Evolutionary conservation across 768 basidiomycete species (phyloP).

Genomic region (Boletus reticuloceps): DNA sequence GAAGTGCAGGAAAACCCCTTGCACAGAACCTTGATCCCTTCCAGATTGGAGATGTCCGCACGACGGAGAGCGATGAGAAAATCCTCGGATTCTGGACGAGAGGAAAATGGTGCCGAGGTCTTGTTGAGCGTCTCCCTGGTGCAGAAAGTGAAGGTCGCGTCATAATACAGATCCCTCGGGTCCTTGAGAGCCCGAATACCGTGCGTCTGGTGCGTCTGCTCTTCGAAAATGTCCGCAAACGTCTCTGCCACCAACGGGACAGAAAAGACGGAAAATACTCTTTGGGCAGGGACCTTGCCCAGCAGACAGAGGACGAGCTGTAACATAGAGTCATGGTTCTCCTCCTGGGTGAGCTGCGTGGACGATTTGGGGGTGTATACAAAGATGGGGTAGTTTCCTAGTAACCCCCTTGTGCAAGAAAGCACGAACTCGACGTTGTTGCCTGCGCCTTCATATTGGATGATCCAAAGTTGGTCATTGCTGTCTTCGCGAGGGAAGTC

Average conservation of each 20-base stretch:
- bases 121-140: constrained; percentile 41
- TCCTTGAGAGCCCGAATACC: constrained; percentile 26
- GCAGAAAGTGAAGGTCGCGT: constrained; percentile 56
- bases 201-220: constrained; percentile 12
- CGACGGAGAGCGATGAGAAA: constrained; percentile 29
- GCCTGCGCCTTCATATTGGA: constrained; percentile 15
- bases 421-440: constrained; percentile 42
- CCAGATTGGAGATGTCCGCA: constrained; percentile 33
- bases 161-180: constrained; percentile 55
- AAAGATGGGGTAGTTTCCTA: constrained; percentile 68
- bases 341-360: constrained; percentile 31
- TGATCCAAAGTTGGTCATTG: constrained; percentile 32
- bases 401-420: constrained; percentile 52
- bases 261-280: constrained; percentile 69
- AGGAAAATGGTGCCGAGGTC: background rate
- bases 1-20: constrained; percentile 56
- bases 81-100: constrained; percentile 9
- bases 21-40: constrained; percentile 46
- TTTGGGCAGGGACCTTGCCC: constrained; percentile 30
- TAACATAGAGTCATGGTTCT: constrained; percentile 34
- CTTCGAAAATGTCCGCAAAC: constrained; percentile 51
- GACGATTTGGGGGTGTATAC: constrained; percentile 48
- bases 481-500: background rate
- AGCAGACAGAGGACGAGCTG: constrained; percentile 42
- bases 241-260: constrained; percentile 41